Conservation (phyloP, 768 basidiomycete species). For the Daedaleopsis sinensis region DNA sequence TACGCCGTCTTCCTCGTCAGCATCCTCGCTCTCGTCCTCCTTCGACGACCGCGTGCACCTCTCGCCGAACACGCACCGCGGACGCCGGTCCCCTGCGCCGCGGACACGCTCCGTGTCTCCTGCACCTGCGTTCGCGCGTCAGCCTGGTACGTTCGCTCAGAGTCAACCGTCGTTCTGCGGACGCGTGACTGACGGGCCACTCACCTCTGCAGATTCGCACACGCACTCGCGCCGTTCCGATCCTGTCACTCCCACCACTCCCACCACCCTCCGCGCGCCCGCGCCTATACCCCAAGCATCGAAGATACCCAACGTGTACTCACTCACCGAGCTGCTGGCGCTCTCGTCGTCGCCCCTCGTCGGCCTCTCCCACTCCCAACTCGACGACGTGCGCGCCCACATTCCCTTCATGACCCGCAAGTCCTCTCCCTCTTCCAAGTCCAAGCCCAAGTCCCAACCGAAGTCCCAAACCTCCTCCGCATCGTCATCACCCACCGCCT, state of each 20-base stretch:
- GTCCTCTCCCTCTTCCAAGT: neutral
- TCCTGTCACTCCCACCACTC: neutral
- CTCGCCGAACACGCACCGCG: slow-evolving; percentile 1
- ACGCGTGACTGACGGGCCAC: neutral
- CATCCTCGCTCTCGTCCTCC: slow-evolving; percentile 12
- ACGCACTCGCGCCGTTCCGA: neutral
- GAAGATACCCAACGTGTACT: slow-evolving; percentile 27
- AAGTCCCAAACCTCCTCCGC: neutral
- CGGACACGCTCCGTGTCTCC: slow-evolving; percentile 8
- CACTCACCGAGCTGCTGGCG: slow-evolving; percentile 23
- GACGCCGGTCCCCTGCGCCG: neutral
- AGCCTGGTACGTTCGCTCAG: neutral
- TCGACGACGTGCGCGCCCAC: slow-evolving; percentile 15
- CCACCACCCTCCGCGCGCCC: slow-evolving; percentile 4
- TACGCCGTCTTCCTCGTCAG: slow-evolving; percentile 14
- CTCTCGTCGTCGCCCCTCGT: slow-evolving; percentile 23
- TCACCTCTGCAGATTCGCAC: neutral
- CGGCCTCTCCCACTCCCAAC: slow-evolving; percentile 22
- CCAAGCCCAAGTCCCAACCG: neutral
- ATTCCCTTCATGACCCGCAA: slow-evolving; percentile 17
- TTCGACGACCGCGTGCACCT: slow-evolving; percentile 4
- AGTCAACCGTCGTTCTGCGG: neutral
- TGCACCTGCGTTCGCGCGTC: neutral
- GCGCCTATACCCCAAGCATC: slow-evolving; percentile 23
- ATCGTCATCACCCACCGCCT: neutral